These are phyloP conservation scores for Sarocladium brachiariae DNA, from an alignment of 2,329 filamentous ascomycete genomes.

Conservation along the genomic window DNA sequence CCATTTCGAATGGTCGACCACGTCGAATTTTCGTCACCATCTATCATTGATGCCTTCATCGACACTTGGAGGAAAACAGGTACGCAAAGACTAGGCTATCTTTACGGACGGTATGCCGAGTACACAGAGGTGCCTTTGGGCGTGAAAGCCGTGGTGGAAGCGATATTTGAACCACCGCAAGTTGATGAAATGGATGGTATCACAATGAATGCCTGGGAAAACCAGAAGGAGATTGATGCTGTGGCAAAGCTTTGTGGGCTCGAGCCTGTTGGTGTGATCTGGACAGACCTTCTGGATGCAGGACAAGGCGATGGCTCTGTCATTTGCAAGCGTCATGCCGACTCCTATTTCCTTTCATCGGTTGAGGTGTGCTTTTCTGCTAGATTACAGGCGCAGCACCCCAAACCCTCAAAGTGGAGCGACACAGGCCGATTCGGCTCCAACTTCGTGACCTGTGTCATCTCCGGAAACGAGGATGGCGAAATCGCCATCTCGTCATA, in stretches of 20 bases:
- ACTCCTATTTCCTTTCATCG: slow-evolving; percentile 91
- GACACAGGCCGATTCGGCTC: slow-evolving; percentile 91
- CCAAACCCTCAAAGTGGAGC: slow-evolving; percentile 92
- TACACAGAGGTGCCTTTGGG: slow-evolving; percentile 91
- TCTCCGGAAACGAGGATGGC: slow-evolving; percentile 86
- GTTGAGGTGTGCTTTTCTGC: slow-evolving; percentile 87
- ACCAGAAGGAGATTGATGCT: slow-evolving; percentile 73
- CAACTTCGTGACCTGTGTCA: slow-evolving; percentile 92
- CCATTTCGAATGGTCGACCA: slow-evolving; percentile 96
- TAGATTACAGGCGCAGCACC: slow-evolving; percentile 78
- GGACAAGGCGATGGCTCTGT: slow-evolving; percentile 78
- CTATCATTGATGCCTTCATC: slow-evolving; percentile 81
- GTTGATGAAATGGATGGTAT: slow-evolving; percentile 83
- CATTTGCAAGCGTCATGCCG: slow-evolving; percentile 89
- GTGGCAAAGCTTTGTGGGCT: slow-evolving; percentile 78
- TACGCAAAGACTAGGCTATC: slow-evolving; percentile 74
- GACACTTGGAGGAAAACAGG: slow-evolving; percentile 88
- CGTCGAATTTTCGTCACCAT: slow-evolving; percentile 84
- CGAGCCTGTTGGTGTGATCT: slow-evolving; percentile 86
- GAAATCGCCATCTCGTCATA: slow-evolving; percentile 87
- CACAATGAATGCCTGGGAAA: slow-evolving; percentile 76
- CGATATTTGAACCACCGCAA: slow-evolving; percentile 94
- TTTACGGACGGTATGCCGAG: slow-evolving; percentile 86
- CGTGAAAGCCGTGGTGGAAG: slow-evolving; percentile 91
- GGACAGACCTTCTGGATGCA: slow-evolving; percentile 82